Evolutionary conservation across 2,329 filamentous ascomycete species (phyloP), one percentile per base, ranked within the genome.

Genomic region (Penicillium thymicola): DNA sequence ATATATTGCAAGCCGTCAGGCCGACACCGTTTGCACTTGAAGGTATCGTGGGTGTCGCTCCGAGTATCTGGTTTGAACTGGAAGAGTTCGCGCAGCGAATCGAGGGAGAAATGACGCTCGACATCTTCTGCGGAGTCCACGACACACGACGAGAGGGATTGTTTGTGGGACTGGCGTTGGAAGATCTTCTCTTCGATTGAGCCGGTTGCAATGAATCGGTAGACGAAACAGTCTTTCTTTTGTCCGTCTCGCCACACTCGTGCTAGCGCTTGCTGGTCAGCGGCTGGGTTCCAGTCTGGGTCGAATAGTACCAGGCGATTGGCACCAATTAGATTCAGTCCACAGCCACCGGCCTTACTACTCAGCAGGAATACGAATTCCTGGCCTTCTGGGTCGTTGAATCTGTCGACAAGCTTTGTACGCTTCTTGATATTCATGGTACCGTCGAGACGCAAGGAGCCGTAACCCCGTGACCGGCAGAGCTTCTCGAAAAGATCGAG

Each of bases 101-200:
- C 94, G 1, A 96, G 81, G 14, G 89, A 93, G 76, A 99, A 99
- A 75, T 99, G 94, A 4, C 94, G 86, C 76, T 99, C 94, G 2
- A 99, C 94, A 64, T 99, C 94, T 75, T 99, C 93, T 1, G 91
- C 93, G 3, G 89, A 92, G 74, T 99, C 94, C 8, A 99, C 94
- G 5, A 99, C 94, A 66, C 92, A 97, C 0, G 91, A 96, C 0
- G 93, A 97, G 1, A 99, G 80, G 8, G 91, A 95, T 75, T 99
- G 94, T 76, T 99, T 99, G 80, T 99, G 95, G 0, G 90, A 96
- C 71, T 99, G 94, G 10, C 95, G 88, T 75, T 99, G 94, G 78
- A 99, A 99, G 65, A 99, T 97, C 78, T 99, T 99, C 75, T 99
- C 94, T 71, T 99, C 94, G 59, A 99, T 99, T 0, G 92, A 97